Base-by-base conservation (phyloP, 2,329 filamentous ascomycete species). In the Rhinocladiella similis region DNA sequence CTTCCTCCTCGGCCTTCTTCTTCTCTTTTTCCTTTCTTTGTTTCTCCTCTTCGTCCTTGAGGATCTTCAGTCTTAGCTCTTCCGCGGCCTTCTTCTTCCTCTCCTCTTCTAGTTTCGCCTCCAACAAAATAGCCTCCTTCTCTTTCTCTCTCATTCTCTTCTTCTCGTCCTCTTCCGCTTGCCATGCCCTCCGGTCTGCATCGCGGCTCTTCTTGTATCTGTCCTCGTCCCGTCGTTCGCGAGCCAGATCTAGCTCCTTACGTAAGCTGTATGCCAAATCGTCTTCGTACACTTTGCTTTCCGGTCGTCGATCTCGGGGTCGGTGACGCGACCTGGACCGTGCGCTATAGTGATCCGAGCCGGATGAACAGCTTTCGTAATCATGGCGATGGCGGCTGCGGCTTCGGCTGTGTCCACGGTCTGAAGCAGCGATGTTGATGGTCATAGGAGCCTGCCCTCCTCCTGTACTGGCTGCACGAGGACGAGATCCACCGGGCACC, bases 1-100 rank as follows among this genome's bases (percentile, higher is more conserved):
- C 80, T 52, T 74, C 75, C 54, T 79, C 76, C 56, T 77, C 75
- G 60, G 75, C 73, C 60, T 81, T 79, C 62, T 71, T 76, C 38
- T 74, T 71, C 20, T 70, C 67, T 51, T 78, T 78, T 54, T 81
- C 78, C 13, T 75, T 72, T 63, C 83, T 77, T 48, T 75, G 70
- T 27, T 70, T 73, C 35, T 68, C 65, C 18, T 64, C 62, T 45
- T 71, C 68, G 49, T 69, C 67, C 33, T 67, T 58, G 36, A 46
- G 59, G 19, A 48, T 54, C 49, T 33, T 69, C 38, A 52, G 64
- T 53, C 60, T 70, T 67, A 47, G 59, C 14, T 53, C 66, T 47
- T 65, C 66, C 19, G 58, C 62, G 54, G 67, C 65, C 35, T 57
- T 58, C 14, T 63, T 55, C 42, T 59, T 61, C 42, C 65, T 61